These are phyloP conservation scores for Hanseniaspora hatyaiensis DNA, from an alignment of 805 yeast genomes.

Conservation along the genomic window DNA sequence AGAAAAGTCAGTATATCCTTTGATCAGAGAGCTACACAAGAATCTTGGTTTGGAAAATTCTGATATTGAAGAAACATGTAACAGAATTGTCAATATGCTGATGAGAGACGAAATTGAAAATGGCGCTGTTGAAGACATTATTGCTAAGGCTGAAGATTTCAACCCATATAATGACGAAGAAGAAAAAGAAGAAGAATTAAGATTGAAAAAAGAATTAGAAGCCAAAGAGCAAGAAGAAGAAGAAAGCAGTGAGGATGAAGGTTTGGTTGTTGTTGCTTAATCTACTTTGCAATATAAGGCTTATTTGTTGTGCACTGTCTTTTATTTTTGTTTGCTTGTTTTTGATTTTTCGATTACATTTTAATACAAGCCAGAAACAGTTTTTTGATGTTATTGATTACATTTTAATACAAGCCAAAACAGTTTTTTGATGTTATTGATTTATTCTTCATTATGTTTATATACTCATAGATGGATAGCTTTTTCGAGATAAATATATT, in stretches of 20 bases:
- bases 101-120: conserved; percentile 73
- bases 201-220: conserved; percentile 18
- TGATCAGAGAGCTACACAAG: conserved; percentile 77
- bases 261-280: conserved; percentile 31
- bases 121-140: conserved; percentile 38
- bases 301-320: background rate
- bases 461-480: too few relatives aligned
- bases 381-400: too few relatives aligned
- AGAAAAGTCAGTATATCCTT: conserved; percentile 70
- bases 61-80: conserved; percentile 56
- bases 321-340: background rate
- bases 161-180: conserved; percentile 31
- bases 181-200: conserved; percentile 24
- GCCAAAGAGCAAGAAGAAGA: conserved; percentile 20
- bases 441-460: too few relatives aligned
- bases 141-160: conserved; percentile 35
- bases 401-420: too few relatives aligned
- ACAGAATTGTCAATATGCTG: conserved; percentile 74
- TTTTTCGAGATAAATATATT: too few relatives aligned
- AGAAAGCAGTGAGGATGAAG: conserved; percentile 25
- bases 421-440: too few relatives aligned
- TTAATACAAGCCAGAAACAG: too few relatives aligned
- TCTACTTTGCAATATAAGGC: background rate
- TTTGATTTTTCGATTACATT: background rate
- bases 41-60: conserved; percentile 32